A percentile compares a stretch with the other conserved stretches of the same genome.
phyloP scores from a whole-genome alignment of 176 grass and related monocot genomes.

The Musa troglodytarum region DNA sequence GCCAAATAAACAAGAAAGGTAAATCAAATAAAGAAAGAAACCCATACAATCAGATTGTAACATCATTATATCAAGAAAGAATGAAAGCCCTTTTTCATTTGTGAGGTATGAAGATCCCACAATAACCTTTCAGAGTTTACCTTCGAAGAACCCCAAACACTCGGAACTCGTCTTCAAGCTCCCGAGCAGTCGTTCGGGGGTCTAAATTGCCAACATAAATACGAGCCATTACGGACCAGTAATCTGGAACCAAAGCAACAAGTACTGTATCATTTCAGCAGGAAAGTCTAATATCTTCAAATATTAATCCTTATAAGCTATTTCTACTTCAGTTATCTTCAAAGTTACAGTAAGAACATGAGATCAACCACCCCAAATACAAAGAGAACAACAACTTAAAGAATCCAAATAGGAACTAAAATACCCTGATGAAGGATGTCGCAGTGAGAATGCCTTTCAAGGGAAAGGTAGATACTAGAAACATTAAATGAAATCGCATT shows the following conservation, averaged over 20 bases:
- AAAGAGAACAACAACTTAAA: not conserved
- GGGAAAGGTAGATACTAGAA: not conserved
- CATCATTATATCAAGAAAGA: not conserved
- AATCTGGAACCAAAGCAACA: not conserved
- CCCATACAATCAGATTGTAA: not conserved
- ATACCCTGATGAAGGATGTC: too few relatives aligned
- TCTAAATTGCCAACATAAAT: conserved; percentile 88
- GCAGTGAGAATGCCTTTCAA: not conserved
- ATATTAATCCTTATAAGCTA: too few relatives aligned
- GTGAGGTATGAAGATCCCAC: not conserved
- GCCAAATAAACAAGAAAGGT: not conserved
- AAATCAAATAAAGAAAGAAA: not conserved
- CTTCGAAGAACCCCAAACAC: conserved; percentile 80
- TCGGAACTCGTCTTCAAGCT: conserved; percentile 85
- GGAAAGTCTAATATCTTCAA: not conserved
- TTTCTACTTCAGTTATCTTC: not conserved
- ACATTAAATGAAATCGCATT: not conserved
- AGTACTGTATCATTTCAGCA: not conserved
- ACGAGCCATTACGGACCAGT: conserved; percentile 54
- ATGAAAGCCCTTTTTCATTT: not conserved
- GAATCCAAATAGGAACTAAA: too few relatives aligned
- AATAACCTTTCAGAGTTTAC: conserved; percentile 14
- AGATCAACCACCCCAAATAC: not conserved
- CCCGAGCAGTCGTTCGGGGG: conserved; percentile 52
- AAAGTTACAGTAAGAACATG: not conserved